Base-by-base conservation (phyloP, 2,329 filamentous ascomycete genomes). In the Escovopsis weberi region DNA sequence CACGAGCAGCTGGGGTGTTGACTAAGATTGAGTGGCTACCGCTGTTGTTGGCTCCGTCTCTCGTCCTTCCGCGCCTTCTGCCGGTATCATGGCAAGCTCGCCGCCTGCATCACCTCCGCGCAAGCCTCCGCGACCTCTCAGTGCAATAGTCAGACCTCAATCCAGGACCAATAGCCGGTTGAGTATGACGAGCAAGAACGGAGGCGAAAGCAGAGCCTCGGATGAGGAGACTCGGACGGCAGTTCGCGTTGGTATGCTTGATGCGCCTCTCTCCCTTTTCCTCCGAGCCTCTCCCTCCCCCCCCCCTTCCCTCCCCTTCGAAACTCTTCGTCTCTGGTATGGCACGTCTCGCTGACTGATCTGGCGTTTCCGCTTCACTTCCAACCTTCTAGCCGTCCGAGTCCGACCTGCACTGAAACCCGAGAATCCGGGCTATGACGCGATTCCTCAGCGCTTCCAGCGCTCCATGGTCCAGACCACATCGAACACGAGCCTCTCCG, bases 361-460 rank as follows among this genome's bases (percentile, higher is more conserved):
- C 43, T 45, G 37, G 39, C 40, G 19, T 37, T 38, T 19, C n/a
- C n/a, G 15, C 19, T 33, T 26, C 38, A 11, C n/a, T 37, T 37
- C 9, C 23, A 23, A 23, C 23, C 33, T 12, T 44, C 18, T 60
- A 96, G 91, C 83, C 60, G 86, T 98, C 54, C 87, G 91, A 59
- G 82, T 96, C 39, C 85, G 91, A 53, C 91, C 91, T 39, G 82
- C 89, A 42, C 71, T 96, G 44, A 79, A 80, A 53, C 69, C 86
- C 6, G 75, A 74, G 51, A 91, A 98, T 60, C 91, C 91, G 6
- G 89, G 88, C 48, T 98, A 75, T 67, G 91, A 98, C 49, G 76
- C 96, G 50, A 91, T 98, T 45, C 91, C 91, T 12, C 88, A 94
- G 62, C 80, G 91, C 55, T 98, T 98, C 58, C 89, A 94, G 61